Conservation (phyloP, 176 grass and related monocot species). For the Oryza rufipogon region DNA sequence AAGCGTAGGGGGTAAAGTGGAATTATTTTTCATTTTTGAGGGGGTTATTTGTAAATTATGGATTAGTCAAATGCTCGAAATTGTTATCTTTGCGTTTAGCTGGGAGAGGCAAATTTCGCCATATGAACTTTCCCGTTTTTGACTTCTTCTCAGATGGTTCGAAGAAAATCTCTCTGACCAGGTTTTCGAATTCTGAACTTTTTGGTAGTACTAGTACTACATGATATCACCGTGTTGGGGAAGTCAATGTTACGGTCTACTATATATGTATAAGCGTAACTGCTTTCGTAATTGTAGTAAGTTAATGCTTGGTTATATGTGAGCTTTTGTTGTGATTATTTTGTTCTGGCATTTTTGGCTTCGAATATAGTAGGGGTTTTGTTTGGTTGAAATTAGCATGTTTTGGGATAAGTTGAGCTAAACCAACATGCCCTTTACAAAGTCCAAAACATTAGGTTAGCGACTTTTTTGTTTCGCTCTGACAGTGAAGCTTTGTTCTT, state of each 20-base stretch:
- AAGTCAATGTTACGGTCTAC: neutral
- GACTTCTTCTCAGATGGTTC: neutral
- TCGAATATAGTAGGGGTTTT: neutral
- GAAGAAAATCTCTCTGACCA: neutral
- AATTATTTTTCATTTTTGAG: neutral
- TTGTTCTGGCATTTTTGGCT: neutral
- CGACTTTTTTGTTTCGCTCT: neutral
- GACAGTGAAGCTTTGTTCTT: neutral
- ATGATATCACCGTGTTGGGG: neutral
- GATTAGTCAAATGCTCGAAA: neutral
- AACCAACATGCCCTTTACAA: neutral
- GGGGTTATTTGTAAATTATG: neutral
- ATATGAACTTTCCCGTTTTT: constrained; percentile 3
- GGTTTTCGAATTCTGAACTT: neutral
- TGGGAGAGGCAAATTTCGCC: constrained; percentile 8
- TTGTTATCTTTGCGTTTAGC: neutral
- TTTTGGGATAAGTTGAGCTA: constrained; percentile 19
- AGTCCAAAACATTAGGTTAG: neutral
- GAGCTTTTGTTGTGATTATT: neutral
- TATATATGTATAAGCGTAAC: too few relatives aligned
- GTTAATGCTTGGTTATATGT: too few relatives aligned
- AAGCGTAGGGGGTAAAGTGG: neutral
- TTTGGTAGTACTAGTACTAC: neutral
- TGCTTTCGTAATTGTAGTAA: too few relatives aligned
- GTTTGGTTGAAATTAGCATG: neutral